Evolutionary conservation across 1,139 yeast species (phyloP), one percentile per base, ranked within the genome.

Genomic region (Blastobotrys ciferrii): DNA sequence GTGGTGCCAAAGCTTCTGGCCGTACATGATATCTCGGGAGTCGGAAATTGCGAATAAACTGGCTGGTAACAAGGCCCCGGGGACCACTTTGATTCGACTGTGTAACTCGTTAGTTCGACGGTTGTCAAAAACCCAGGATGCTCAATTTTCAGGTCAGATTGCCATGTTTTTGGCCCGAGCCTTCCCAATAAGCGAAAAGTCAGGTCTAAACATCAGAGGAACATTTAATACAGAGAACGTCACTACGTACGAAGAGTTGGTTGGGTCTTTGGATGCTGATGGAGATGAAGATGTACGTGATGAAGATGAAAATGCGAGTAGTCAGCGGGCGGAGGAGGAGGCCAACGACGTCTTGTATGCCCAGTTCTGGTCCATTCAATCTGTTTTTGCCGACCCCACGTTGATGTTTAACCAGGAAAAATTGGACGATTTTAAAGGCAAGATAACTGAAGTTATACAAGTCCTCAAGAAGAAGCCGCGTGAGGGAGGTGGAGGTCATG

Each of bases 181-280:
- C 3, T 70, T 70, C 48, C 71, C 73, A 1, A 51, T 69, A 17
- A 58, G 62, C 33, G 74, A 70, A 47, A 65, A 67, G 39, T 65
- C 71, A 4, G 73, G 72, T 3, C 57, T 69, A 17, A 70, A 70
- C 45, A 61, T 65, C 15, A 61, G 69, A 11, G 74, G 74, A 0
- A 63, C 63, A 13, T 70, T 62, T 55, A 65, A 70, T 51, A 55
- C 57, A 1, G 73, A 65, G 17, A 70, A 70, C 50, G 55, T 58
- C 12, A 69, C 74, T 1, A 45, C 50, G 20, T 68, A 67, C 38
- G 59, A 58, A 36, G 45, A 32, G 14, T 42, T 45, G 7, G 39
- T 39, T 4, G 42, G 18, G 15, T 42, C 45, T 2, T 40, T 9
- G 25, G 55, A 55, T 23, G 51, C 37, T 4, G 57, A 51, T 9